A percentile compares a stretch with the other conserved stretches of the same genome.
These are phyloP conservation scores for Polytrichum formosum DNA, from an alignment of 225 moss, liverwort and hornwort genomes.

Conservation along the genomic window DNA sequence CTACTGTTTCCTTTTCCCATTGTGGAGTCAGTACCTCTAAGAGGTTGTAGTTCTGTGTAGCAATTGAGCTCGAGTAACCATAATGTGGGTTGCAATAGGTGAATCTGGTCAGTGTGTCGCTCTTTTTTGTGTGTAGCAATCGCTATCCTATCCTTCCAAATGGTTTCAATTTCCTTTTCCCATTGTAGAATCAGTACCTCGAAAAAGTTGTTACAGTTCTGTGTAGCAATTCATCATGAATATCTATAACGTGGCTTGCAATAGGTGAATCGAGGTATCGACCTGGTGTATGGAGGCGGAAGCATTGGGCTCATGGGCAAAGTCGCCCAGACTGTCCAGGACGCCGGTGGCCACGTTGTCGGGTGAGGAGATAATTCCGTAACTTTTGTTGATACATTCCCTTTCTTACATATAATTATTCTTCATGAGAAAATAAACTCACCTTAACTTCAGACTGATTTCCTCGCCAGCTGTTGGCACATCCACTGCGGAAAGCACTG, in stretches of 20 bases:
- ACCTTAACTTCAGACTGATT: background rate
- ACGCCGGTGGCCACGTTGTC: conserved; percentile 42
- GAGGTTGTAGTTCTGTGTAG: background rate
- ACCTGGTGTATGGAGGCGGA: conserved; percentile 55
- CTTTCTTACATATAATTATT: background rate
- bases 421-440: background rate
- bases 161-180: background rate
- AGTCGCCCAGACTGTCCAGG: conserved; percentile 30
- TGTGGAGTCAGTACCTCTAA: background rate
- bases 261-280: conserved; percentile 39
- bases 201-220: background rate
- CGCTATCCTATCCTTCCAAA: no score
- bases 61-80: background rate
- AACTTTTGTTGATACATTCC: background rate
- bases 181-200: background rate
- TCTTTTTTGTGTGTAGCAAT: background rate
- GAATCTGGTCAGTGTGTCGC: background rate
- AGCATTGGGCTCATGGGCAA: conserved; percentile 54
- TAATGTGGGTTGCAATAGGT: conserved; percentile 12
- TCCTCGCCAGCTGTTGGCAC: background rate
- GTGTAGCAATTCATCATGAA: background rate
- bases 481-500: background rate
- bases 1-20: background rate
- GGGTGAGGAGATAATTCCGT: conserved; percentile 17
- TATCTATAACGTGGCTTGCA: background rate